Base-by-base conservation (phyloP, 208 protist genomes). In the Leishmania turanica region DNA sequence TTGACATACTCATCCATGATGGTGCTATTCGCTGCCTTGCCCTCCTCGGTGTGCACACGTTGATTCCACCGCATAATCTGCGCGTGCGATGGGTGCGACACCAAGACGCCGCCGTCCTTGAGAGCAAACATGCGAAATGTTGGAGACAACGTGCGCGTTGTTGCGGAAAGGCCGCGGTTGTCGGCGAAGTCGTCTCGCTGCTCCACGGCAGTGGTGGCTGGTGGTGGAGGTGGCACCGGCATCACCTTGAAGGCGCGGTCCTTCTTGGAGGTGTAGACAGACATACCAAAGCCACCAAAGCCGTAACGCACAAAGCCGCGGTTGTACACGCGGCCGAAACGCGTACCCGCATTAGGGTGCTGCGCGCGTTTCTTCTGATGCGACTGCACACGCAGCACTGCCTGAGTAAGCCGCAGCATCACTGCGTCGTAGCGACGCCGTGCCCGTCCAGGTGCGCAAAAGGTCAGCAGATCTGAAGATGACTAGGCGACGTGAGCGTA, bases 271-370 rank as follows among this genome's bases (percentile, higher is more conserved):
- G 87, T 90, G 91, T 96, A 97, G n/a, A 93, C 90, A 77, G 91
- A 95, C 88, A 96, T 96, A n/a, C 94, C 94, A 77, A 93, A 97
- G 53, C 94, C 94, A n/a, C 92, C 92, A 75, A 97, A 97, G 66
- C 92, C 92, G 84, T 96, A 97, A 42, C 92, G 92, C 64, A 96
- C 88, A 81, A 97, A 97, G 74, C 92, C 92, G 27, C 92, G 87
- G 79, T 94, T 97, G 87, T 97, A 97, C 78, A 94, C 88, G 69
- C 94, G 94, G n/a, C 94, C 94, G 86, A 86, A 97, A 58, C 94
- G 91, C 9, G 92, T 97, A 78, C 94, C 94, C 1, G 92, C 92
- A 79, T 96, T 92, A 68, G 92, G 94, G 84, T 96, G 90, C 81
- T 95, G 92, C 27, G 90, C 82, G n/a, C 88, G 86, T 72, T 93